Conservation (phyloP, 371 early-diverging fungal species). For the Fennellomyces sp. region DNA sequence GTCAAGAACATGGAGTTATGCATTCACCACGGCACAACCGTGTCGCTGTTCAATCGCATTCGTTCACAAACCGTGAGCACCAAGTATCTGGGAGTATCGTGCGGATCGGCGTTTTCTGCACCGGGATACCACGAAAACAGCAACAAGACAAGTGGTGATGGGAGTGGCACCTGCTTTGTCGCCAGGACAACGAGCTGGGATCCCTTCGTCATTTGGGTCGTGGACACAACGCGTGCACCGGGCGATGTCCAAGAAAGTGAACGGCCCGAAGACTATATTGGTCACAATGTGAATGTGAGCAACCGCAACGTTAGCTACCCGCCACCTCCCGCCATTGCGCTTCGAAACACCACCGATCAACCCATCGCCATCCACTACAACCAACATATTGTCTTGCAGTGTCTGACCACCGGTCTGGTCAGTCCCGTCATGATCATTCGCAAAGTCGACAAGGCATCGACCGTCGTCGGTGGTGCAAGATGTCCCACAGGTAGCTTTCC, state of each 20-base stretch:
- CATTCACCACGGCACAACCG: conserved; percentile 81
- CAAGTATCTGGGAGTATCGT: conserved; percentile 72
- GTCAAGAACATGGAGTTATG: conserved; percentile 80
- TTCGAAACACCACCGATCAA: conserved; percentile 22
- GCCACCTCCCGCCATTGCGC: conserved; percentile 31
- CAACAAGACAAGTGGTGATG: conserved; percentile 16
- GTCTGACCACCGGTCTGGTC: conserved; percentile 74
- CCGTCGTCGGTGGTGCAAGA: conserved; percentile 58
- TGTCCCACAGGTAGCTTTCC: conserved; percentile 8
- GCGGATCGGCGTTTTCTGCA: conserved; percentile 20
- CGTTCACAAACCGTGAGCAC: conserved; percentile 90
- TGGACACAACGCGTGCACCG: conserved; percentile 60
- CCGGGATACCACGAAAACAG: conserved; percentile 25
- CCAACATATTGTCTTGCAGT: conserved; percentile 77
- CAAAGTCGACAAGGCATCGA: conserved; percentile 73
- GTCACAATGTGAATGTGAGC: conserved; percentile 11
- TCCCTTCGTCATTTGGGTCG: conserved; percentile 88
- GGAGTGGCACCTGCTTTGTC: conserved; percentile 65
- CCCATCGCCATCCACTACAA: conserved; percentile 54
- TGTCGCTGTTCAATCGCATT: conserved; percentile 83
- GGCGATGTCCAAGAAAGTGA: conserved; percentile 17
- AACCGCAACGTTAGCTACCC: conserved; percentile 38
- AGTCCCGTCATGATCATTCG: conserved; percentile 78
- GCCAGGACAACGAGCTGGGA: conserved; percentile 84
- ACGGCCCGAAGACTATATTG: conserved; percentile 27